Conservation (phyloP, 768 basidiomycete genomes). For the Termitomyces sp. region DNA sequence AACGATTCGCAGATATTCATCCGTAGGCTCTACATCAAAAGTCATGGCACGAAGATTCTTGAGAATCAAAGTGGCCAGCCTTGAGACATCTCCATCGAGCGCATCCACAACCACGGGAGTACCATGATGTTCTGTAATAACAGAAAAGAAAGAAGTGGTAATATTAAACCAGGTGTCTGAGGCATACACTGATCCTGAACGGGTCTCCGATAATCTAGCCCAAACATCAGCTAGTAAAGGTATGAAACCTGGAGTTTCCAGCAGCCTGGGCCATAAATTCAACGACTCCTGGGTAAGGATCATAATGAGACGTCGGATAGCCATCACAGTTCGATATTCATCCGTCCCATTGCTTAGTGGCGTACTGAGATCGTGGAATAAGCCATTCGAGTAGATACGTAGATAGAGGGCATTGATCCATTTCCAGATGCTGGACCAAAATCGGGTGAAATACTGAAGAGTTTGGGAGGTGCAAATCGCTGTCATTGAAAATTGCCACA, state of each 20-base stretch:
- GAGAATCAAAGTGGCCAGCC: neutral
- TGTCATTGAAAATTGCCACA: neutral
- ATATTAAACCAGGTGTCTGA: neutral
- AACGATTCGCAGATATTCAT: neutral
- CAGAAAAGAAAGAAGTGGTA: neutral
- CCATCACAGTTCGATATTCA: slow-evolving; percentile 1
- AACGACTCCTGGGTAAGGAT: neutral
- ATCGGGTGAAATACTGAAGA: neutral
- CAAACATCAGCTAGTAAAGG: neutral
- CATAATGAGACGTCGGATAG: neutral
- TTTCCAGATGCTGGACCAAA: slow-evolving; percentile 5
- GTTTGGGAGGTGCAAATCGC: neutral
- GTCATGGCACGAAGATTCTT: neutral
- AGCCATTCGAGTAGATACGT: neutral
- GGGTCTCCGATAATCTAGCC: slow-evolving; percentile 1
- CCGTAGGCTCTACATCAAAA: neutral
- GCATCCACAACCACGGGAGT: neutral
- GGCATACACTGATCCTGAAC: neutral
- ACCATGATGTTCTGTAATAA: neutral
- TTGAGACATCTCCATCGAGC: neutral
- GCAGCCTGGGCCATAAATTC: neutral
- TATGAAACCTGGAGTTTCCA: neutral
- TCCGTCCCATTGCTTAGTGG: neutral
- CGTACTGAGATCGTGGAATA: neutral
- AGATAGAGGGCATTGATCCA: slow-evolving; percentile 2